Percentiles rank a stretch among this genome's conserved stretches.
Conservation (phyloP, 139 green algal species). For the Chlorella ohadii region DNA sequence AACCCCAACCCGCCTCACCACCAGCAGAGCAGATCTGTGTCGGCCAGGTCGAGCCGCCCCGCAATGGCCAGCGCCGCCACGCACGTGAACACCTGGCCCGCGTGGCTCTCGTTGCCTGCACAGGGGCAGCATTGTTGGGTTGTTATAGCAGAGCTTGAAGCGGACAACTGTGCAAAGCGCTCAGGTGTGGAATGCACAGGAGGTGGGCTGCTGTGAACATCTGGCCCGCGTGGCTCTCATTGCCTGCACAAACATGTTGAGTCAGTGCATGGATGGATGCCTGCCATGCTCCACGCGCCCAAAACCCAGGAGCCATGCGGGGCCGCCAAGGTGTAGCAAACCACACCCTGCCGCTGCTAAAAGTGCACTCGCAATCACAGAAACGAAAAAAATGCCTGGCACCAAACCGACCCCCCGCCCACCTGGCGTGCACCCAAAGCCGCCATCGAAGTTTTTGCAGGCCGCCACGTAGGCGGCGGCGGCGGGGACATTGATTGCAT, state of each 20-base stretch:
- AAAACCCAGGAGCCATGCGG: no score
- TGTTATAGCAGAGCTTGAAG: no score
- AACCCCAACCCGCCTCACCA: no score
- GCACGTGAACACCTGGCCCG: constrained; percentile 93
- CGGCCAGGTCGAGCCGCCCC: constrained; percentile 76
- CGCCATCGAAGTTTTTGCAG: constrained; percentile 98
- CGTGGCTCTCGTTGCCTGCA: constrained; percentile 83
- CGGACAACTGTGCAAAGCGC: no score
- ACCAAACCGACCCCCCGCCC: background rate
- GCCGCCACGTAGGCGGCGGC: constrained; percentile 81
- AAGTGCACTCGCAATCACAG: no score
- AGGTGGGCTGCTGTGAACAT: no score
- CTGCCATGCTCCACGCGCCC: no score
- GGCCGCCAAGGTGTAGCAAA: no score
- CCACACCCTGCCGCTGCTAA: no score
- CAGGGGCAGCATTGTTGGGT: background rate
- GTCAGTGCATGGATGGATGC: no score
- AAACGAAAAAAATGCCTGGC: no score
- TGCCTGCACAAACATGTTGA: constrained; percentile 70
- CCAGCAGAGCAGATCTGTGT: constrained; percentile 93
- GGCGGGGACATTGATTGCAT: constrained; percentile 73
- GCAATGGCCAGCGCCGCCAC: constrained; percentile 90
- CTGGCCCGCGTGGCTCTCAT: constrained; percentile 86
- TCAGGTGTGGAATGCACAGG: no score
- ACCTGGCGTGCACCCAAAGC: constrained; percentile 91